Conservation (phyloP, 2,329 filamentous ascomycete species). For the Ophiostoma piceae region DNA sequence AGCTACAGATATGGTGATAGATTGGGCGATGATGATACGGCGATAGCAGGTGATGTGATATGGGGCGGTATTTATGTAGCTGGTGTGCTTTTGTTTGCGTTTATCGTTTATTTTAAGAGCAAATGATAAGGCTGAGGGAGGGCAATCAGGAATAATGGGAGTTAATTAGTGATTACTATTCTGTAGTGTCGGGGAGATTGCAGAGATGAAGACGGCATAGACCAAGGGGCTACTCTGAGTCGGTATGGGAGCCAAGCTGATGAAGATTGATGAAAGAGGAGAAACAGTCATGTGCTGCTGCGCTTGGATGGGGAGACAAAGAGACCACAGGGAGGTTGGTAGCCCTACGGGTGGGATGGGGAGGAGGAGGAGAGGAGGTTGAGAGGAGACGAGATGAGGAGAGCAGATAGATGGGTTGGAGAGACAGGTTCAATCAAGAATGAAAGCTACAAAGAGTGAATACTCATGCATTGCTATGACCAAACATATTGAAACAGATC, state of each 20-base stretch:
- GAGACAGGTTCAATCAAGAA: neutral
- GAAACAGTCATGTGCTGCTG: neutral
- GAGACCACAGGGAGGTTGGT: slow-evolving; percentile 3
- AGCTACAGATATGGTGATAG: slow-evolving; percentile 14
- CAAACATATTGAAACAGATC: neutral
- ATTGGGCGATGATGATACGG: slow-evolving; percentile 16
- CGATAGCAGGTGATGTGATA: slow-evolving; percentile 16
- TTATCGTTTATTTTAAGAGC: no score
- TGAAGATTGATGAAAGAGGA: neutral
- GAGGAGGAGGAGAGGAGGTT: no score
- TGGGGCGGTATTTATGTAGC: neutral
- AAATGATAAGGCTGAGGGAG: slow-evolving; percentile 21
- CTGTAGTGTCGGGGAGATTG: neutral
- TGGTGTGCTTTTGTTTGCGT: neutral
- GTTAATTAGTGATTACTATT: neutral
- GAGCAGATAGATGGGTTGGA: neutral
- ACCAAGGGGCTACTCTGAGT: neutral
- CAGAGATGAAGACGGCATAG: neutral
- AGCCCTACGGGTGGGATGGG: slow-evolving; percentile 1
- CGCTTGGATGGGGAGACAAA: neutral
- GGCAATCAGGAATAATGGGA: neutral
- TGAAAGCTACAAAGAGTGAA: neutral
- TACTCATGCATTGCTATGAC: neutral
- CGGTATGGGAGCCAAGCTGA: neutral
- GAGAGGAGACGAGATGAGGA: neutral